phyloP scores from a whole-genome alignment of 2,329 filamentous ascomycete genomes.

The Colletotrichum limetticola region DNA sequence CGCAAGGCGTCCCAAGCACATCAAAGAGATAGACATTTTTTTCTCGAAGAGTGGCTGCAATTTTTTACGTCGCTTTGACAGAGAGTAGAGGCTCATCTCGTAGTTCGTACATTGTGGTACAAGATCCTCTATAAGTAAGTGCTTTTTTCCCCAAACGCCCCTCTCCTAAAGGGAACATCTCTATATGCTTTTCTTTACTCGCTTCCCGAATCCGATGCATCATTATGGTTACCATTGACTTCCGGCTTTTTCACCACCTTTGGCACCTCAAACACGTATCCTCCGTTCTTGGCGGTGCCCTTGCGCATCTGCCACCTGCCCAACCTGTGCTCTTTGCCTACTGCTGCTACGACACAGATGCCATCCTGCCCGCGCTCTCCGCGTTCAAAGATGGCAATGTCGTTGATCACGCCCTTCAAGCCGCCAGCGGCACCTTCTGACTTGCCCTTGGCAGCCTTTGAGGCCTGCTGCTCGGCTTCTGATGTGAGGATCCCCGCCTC shows the following conservation, averaged over 20 bases:
- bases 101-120: conserved; percentile 33
- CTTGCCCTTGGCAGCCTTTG: conserved; percentile 32
- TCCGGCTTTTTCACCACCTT: conserved; percentile 47
- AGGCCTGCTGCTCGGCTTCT: conserved; percentile 30
- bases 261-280: conserved; percentile 87
- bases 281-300: conserved; percentile 77
- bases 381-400: conserved; percentile 86
- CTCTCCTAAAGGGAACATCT: conserved; percentile 8
- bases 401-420: conserved; percentile 82
- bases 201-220: conserved; percentile 37
- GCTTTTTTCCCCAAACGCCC: conserved; percentile 13
- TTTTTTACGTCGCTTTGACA: conserved; percentile 9
- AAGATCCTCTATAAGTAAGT: conserved; percentile 21
- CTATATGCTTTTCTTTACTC: conserved; percentile 27
- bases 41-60: conserved; percentile 15
- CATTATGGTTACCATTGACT: conserved; percentile 48
- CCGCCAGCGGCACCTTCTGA: conserved; percentile 39
- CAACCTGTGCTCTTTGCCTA: conserved; percentile 87
- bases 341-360: conserved; percentile 84
- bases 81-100: conserved; percentile 26
- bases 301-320: conserved; percentile 80
- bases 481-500: conserved; percentile 70
- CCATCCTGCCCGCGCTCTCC: conserved; percentile 81
- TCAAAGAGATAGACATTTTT: not conserved
- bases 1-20: not conserved